Conservation (phyloP, 1,139 yeast species). For the Geotrichum macrosporum region DNA sequence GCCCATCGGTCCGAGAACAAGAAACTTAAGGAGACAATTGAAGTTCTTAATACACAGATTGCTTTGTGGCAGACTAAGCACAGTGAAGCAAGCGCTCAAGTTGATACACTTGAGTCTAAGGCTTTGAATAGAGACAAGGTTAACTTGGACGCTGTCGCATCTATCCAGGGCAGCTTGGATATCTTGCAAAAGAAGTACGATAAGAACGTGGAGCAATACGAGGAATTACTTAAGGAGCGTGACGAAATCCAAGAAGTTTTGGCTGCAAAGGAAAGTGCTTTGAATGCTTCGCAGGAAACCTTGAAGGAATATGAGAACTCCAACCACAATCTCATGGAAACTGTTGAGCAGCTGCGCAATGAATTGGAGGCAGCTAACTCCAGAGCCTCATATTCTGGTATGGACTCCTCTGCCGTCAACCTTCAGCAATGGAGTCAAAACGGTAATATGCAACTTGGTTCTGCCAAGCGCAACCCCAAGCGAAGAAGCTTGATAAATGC, state of each 20-base stretch:
- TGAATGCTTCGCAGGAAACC: slow-evolving; percentile 32
- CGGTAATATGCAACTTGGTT: slow-evolving; percentile 12
- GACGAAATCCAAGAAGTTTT: slow-evolving; percentile 57
- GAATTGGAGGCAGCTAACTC: slow-evolving; percentile 48
- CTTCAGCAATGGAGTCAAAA: slow-evolving; percentile 12
- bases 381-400: slow-evolving; percentile 25
- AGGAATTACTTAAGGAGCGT: slow-evolving; percentile 61
- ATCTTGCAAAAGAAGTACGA: slow-evolving; percentile 52
- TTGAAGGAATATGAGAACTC: slow-evolving; percentile 34
- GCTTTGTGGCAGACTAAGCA: slow-evolving; percentile 36
- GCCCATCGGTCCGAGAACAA: slow-evolving; percentile 77
- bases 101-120: slow-evolving; percentile 43
- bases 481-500: slow-evolving; percentile 33
- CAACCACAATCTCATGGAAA: slow-evolving; percentile 48
- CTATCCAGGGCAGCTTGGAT: slow-evolving; percentile 46
- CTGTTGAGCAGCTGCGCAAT: slow-evolving; percentile 63
- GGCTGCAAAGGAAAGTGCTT: slow-evolving; percentile 57
- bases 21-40: slow-evolving; percentile 59
- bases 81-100: slow-evolving; percentile 30
- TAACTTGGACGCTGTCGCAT: slow-evolving; percentile 52
- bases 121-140: slow-evolving; percentile 54
- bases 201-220: slow-evolving; percentile 59
- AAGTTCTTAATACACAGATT: slow-evolving; percentile 43
- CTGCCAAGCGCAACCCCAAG: slow-evolving; percentile 34
- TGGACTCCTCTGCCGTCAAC: slow-evolving; percentile 2